Evolutionary conservation across 2,329 filamentous ascomycete species (phyloP).

Genomic region (Apiospora marii): DNA sequence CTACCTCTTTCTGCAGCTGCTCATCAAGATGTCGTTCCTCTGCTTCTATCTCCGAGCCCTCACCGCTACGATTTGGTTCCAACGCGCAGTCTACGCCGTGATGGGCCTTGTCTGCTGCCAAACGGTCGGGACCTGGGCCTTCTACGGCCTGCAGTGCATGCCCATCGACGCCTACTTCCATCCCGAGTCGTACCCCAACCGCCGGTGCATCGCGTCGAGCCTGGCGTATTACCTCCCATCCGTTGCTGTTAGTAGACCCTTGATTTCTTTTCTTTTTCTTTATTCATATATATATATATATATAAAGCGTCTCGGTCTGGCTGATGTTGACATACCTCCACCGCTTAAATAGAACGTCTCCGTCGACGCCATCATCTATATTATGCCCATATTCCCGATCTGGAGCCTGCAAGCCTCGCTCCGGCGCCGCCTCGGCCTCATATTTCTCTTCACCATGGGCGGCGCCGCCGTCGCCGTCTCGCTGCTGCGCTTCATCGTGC

Average conservation of each 20-base stretch:
- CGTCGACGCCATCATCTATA: constrained; percentile 37
- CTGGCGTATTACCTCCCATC: neutral
- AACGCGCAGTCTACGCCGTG: constrained; percentile 35
- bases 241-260: neutral
- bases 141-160: constrained; percentile 42
- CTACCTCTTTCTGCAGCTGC: constrained; percentile 42
- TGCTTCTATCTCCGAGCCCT: constrained; percentile 44
- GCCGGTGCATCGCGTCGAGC: constrained; percentile 33
- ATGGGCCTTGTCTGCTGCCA: constrained; percentile 36
- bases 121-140: constrained; percentile 39
- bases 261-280: too few relatives aligned
- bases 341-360: too few relatives aligned
- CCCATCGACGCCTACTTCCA: constrained; percentile 42
- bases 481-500: constrained; percentile 54
- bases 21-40: constrained; percentile 44
- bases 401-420: constrained; percentile 52
- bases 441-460: constrained; percentile 41
- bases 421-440: constrained; percentile 32
- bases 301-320: too few relatives aligned
- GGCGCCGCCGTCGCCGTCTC: constrained; percentile 38
- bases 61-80: constrained; percentile 36
- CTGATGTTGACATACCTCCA: too few relatives aligned
- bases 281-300: too few relatives aligned
- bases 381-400: constrained; percentile 48
- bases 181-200: constrained; percentile 36